Percentiles rank a stretch among this genome's conserved stretches.
These are phyloP conservation scores for Rhodotorula sp. DNA, from an alignment of 1,284 basidiomycete species.

Conservation along the genomic window DNA sequence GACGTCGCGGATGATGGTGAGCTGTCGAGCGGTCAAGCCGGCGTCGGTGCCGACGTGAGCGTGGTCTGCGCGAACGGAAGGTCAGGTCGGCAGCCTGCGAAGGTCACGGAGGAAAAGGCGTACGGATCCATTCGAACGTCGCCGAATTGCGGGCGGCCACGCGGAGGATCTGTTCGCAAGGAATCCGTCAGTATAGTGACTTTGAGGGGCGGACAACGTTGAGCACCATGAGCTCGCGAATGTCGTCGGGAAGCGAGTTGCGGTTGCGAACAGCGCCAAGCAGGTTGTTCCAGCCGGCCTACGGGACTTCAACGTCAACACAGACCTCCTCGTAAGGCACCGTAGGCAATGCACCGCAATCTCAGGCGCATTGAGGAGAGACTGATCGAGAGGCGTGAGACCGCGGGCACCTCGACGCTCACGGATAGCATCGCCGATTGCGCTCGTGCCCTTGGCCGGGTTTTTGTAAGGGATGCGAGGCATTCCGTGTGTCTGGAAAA, in stretches of 20 bases:
- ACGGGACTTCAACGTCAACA: not conserved
- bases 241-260: constrained; percentile 50
- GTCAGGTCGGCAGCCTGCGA: not conserved
- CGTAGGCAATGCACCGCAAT: constrained; percentile 36
- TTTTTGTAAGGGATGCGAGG: constrained; percentile 48
- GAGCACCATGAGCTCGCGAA: constrained; percentile 51
- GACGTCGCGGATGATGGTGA: constrained; percentile 49
- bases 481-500: constrained; percentile 1
- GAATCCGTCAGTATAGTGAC: not conserved
- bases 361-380: constrained; percentile 49
- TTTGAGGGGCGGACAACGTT: not conserved
- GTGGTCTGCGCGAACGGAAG: constrained; percentile 29
- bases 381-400: constrained; percentile 51
- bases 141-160: constrained; percentile 52
- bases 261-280: constrained; percentile 50
- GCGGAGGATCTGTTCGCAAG: constrained; percentile 47
- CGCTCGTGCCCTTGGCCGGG: constrained; percentile 47
- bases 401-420: constrained; percentile 50
- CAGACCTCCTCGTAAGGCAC: no score
- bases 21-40: constrained; percentile 49
- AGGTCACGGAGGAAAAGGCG: not conserved
- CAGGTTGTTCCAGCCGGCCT: constrained; percentile 52
- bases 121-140: constrained; percentile 52
- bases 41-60: constrained; percentile 48
- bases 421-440: constrained; percentile 51